Base-by-base conservation (phyloP, 2,329 filamentous ascomycete genomes). In the Calcarisporium arbuscula region DNA sequence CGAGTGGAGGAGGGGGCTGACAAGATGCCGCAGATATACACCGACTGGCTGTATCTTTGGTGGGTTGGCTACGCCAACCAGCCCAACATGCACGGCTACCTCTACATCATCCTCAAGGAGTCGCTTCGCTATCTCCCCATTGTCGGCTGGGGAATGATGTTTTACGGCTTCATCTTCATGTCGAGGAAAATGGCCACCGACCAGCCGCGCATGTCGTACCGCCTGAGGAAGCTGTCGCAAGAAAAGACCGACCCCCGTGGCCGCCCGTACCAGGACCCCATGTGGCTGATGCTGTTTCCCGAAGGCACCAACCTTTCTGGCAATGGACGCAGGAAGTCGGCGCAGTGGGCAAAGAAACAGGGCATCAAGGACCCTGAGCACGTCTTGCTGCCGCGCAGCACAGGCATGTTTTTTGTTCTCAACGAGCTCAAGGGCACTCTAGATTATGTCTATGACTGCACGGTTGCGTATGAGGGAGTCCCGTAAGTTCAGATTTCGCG, bases 41-140 rank as follows among this genome's bases (percentile, higher is more conserved):
- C 86, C 8, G 86, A 94, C 61, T 94, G 86, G 87, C 62, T 94
- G 8, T 94, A 94, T 54, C 73, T 94, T 7, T 94, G 87, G 87
- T 94, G 87, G 87, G 80, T 87, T 18, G 85, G 80, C n/a, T 94
- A 94, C 51, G 86, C 84, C 18, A 81, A 80, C 51, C 57, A 49
- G 3, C 84, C 83, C 38, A 72, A 74, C 34, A 86, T 87, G 76
- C 84, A 92, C 50, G 87, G 88, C 9, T 82, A 87, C 53, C 72
- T 94, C 50, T 94, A 87, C 64, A 94, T 94, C 54, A 90, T 94
- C 50, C 66, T 94, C 34, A 94, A 94, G 53, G 85, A 94, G 54
- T 89, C 85, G 2, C 66, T 94, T 42, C 88, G 85, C 56, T 81
- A 78, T 46, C 79, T 94, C 12, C 87, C 87, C 2, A 61, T 94